phyloP scores from a whole-genome alignment of 179 eudicot species.

The Monotropa hypopitys region DNA sequence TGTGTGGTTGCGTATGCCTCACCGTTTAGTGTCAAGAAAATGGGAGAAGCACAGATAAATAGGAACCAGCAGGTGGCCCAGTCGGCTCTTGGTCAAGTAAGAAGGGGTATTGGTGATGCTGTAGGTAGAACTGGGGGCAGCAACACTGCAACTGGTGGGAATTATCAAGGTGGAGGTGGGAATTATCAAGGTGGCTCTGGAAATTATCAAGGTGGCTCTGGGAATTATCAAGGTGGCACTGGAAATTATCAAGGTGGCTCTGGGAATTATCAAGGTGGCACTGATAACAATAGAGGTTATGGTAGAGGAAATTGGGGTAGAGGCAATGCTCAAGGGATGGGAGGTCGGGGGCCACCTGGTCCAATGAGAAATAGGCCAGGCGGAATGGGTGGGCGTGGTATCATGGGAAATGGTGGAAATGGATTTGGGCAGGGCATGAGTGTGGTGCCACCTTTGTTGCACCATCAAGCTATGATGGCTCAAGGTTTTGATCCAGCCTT shows the following conservation, averaged over 20 bases:
- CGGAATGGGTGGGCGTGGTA: constrained; percentile 52
- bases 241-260: constrained; percentile 3
- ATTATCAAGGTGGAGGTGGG: constrained; percentile 40
- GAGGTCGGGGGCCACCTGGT: constrained; percentile 48
- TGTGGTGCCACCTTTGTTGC: constrained; percentile 58
- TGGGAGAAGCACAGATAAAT: constrained; percentile 72
- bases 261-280: constrained; percentile 57
- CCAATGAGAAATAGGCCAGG: constrained; percentile 56
- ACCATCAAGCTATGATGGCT: constrained; percentile 81
- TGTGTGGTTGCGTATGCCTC: constrained; percentile 86
- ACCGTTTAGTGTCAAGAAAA: constrained; percentile 48
- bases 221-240: constrained; percentile 29
- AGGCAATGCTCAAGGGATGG: constrained; percentile 61
- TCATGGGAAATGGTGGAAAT: constrained; percentile 52
- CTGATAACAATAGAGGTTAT: constrained; percentile 42
- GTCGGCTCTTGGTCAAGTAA: constrained; percentile 22
- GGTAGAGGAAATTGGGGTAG: constrained; percentile 84
- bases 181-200: not conserved
- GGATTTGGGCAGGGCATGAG: constrained; percentile 69
- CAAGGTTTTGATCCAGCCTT: constrained; percentile 77
- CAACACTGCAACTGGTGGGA: constrained; percentile 28
- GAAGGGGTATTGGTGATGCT: constrained; percentile 45
- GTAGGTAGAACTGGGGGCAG: constrained; percentile 31
- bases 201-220: constrained; percentile 12
- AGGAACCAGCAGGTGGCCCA: constrained; percentile 42